Conservation (phyloP, 768 basidiomycete genomes). For the Termitomyces sp. region DNA sequence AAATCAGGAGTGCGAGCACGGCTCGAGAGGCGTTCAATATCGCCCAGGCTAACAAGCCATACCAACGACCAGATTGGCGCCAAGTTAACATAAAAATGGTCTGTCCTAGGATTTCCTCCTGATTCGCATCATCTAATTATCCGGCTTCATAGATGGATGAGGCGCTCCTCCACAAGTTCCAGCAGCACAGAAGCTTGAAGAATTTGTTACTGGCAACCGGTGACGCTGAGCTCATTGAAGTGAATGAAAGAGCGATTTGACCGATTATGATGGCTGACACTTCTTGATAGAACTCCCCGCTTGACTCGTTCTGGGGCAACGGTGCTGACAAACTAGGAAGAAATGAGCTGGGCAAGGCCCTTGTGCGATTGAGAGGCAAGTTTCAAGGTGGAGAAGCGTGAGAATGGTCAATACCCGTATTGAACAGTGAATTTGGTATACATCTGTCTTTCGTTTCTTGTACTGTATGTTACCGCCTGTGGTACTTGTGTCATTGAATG, state of each 20-base stretch:
- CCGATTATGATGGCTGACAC: neutral
- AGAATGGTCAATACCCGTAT: neutral
- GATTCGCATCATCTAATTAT: neutral
- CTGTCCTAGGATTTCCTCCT: neutral
- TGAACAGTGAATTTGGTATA: neutral
- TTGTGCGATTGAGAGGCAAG: slow-evolving; percentile 53
- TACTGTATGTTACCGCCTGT: neutral
- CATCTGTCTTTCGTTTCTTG: neutral
- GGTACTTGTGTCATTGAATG: neutral
- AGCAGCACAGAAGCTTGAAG: slow-evolving; percentile 55
- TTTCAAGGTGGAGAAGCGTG: slow-evolving; percentile 29
- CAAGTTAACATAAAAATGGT: slow-evolving; percentile 63
- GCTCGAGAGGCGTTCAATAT: slow-evolving; percentile 63
- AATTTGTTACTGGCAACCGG: slow-evolving; percentile 57
- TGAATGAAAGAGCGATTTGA: slow-evolving; percentile 13
- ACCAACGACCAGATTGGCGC: slow-evolving; percentile 60
- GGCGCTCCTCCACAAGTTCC: slow-evolving; percentile 61
- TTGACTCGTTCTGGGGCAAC: slow-evolving; percentile 72
- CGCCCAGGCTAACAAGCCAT: slow-evolving; percentile 52
- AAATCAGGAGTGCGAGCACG: slow-evolving; percentile 53
- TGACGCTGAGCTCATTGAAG: slow-evolving; percentile 66
- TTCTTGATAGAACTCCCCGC: slow-evolving; percentile 53
- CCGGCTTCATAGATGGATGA: slow-evolving; percentile 57
- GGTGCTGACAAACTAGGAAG: slow-evolving; percentile 58
- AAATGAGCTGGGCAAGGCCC: slow-evolving; percentile 70